Evolutionary conservation across 1,284 basidiomycete species (phyloP).

Genomic region (Gomphus bonarii): DNA sequence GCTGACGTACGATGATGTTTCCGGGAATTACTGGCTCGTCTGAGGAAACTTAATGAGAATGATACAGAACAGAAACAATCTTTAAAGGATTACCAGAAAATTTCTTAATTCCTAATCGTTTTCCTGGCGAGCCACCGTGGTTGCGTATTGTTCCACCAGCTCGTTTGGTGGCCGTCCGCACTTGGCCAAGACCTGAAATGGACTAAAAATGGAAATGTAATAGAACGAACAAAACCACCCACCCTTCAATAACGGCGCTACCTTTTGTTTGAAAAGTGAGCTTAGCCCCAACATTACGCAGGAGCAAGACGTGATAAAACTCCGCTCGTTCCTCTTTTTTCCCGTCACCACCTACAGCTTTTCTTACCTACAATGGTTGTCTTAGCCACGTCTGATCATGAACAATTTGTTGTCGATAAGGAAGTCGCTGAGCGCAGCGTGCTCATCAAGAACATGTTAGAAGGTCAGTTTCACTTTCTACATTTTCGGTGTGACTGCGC

Average conservation of each 20-base stretch:
- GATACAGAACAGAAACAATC: background rate
- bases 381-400: constrained; percentile 90
- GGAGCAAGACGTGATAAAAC: background rate
- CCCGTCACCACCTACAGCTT: background rate
- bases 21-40: constrained; percentile 87
- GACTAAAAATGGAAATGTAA: background rate
- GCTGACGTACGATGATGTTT: constrained; percentile 88
- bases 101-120: constrained; percentile 87
- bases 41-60: constrained; percentile 19
- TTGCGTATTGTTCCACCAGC: constrained; percentile 89
- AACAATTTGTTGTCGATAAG: constrained; percentile 89
- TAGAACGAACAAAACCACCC: background rate
- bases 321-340: background rate
- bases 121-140: constrained; percentile 83
- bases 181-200: constrained; percentile 40
- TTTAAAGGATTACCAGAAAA: constrained; percentile 62
- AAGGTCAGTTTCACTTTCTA: constrained; percentile 50
- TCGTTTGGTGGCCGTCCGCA: constrained; percentile 89
- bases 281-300: background rate
- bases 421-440: constrained; percentile 93
- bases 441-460: constrained; percentile 99
- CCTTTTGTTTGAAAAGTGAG: background rate
- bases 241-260: background rate
- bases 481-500: background rate
- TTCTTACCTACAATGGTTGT: constrained; percentile 48